A percentile compares a stretch with the other conserved stretches of the same genome.
These are phyloP conservation scores for Punica granatum DNA, from an alignment of 345 rosid genomes.

Conservation along the genomic window DNA sequence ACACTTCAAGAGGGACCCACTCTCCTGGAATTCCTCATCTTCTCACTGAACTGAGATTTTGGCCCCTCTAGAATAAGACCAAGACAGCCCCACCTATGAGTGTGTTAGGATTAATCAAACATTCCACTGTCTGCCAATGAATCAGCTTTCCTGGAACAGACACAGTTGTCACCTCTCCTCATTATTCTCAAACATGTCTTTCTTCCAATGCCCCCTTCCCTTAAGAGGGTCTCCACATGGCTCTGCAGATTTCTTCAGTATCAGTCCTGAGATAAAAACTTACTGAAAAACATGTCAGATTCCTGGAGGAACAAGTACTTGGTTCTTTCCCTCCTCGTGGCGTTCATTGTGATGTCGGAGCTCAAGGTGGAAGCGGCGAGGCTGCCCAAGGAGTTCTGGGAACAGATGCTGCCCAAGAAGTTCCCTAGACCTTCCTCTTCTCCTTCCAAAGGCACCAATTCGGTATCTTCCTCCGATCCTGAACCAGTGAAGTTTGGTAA, in stretches of 20 bases:
- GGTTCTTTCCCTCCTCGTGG: constrained; percentile 23
- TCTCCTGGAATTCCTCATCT: background rate
- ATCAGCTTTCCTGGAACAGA: constrained; percentile 56
- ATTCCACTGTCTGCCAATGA: constrained; percentile 65
- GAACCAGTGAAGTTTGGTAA: constrained; percentile 23
- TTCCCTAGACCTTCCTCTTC: constrained; percentile 64
- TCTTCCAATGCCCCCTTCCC: constrained; percentile 21
- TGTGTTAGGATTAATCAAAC: constrained; percentile 29
- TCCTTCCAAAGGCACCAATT: constrained; percentile 88
- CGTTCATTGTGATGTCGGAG: constrained; percentile 21
- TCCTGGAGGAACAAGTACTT: constrained; percentile 31
- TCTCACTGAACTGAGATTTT: background rate
- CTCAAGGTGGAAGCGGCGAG: constrained; percentile 52
- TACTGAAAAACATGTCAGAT: constrained; percentile 21
- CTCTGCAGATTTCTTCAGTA: constrained; percentile 17
- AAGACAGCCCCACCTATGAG: constrained; percentile 7
- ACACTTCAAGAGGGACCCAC: background rate
- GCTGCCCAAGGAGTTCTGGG: constrained; percentile 52
- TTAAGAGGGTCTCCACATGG: constrained; percentile 17
- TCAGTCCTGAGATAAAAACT: background rate
- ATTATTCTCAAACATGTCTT: constrained; percentile 55
- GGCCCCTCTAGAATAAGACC: background rate
- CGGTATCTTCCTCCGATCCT: constrained; percentile 37
- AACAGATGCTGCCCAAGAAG: constrained; percentile 89
- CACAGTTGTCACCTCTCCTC: constrained; percentile 55